phyloP scores from a whole-genome alignment of 495 filamentous ascomycete species.

The Penicillium parvum region DNA sequence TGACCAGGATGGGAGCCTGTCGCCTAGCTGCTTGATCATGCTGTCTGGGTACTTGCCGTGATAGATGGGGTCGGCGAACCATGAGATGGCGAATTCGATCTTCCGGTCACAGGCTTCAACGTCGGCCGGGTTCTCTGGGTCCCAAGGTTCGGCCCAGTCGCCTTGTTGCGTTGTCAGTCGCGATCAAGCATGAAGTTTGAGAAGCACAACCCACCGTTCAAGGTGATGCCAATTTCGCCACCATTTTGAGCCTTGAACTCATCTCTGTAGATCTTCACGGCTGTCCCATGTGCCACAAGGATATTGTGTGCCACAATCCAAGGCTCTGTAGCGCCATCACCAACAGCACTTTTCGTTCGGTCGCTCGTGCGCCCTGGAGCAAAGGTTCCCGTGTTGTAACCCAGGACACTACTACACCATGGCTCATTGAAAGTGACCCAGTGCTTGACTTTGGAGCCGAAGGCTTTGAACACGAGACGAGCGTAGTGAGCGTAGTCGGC shows the following conservation, averaged over 20 bases:
- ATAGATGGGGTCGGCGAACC: slow-evolving; percentile 71
- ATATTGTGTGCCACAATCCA: slow-evolving; percentile 50
- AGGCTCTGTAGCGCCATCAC: slow-evolving; percentile 46
- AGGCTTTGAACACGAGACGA: slow-evolving; percentile 39
- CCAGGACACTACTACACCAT: slow-evolving; percentile 48
- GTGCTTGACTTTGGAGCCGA: slow-evolving; percentile 48
- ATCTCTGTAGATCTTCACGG: slow-evolving; percentile 49
- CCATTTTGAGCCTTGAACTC: slow-evolving; percentile 46
- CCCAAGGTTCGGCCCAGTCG: slow-evolving; percentile 58
- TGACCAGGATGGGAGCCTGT: slow-evolving; percentile 62
- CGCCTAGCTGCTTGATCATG: slow-evolving; percentile 68
- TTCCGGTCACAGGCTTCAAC: slow-evolving; percentile 48
- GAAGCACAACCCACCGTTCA: slow-evolving; percentile 39
- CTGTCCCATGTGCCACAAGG: slow-evolving; percentile 46
- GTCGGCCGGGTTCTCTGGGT: slow-evolving; percentile 46
- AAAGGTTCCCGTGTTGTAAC: slow-evolving; percentile 49
- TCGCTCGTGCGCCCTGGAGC: slow-evolving; percentile 50
- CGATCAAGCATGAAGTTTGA: not conserved
- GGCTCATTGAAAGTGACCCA: slow-evolving; percentile 59
- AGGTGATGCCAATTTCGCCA: slow-evolving; percentile 51
- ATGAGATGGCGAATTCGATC: slow-evolving; percentile 53
- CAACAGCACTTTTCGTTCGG: slow-evolving; percentile 42
- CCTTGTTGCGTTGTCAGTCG: slow-evolving; percentile 34
- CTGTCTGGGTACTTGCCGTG: slow-evolving; percentile 70
- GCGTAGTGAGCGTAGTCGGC: slow-evolving; percentile 50